Evolutionary conservation across 345 rosid species (phyloP), one percentile per base, ranked within the genome.

Genomic region (Raphanus raphanistrum): DNA sequence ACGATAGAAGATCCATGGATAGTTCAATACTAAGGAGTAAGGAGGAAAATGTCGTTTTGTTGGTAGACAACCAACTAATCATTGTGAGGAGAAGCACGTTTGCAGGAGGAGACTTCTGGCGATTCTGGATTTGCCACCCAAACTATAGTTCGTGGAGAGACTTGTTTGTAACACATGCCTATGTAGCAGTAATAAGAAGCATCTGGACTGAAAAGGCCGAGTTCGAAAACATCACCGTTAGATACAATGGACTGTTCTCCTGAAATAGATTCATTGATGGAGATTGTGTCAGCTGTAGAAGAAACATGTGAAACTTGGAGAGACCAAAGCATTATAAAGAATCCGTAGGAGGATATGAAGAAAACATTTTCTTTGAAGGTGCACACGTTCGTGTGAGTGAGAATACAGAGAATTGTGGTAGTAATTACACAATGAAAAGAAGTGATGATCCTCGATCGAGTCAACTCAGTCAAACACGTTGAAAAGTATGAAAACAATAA

Each of bases 101-200:
- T 45, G 15, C 54, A 45, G 16, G 16, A 45, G 48, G 9, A 9
- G 48, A 10, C 48, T 41, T 41, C 48, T 41, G 48, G 48, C 54
- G 16, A 65, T 81, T n/a, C 91, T 41, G 48, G 48, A 41, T 41
- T 41, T 41, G 48, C 48, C 13, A 41, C 13, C 48, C 13, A 41
- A 41, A 41, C 48, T 9, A 41, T 41, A 41, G 48, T 41, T 45
- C 52, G 16, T 12, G 16, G 48, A 41, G 48, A 41, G 48, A 41
- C 1, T 11, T 10, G 13, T 41, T 41, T 10, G 13, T 41, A 41
- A 1, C 48, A 41, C 48, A 41, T 41, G 48, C 48, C 48, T 41
- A 10, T 38, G 12, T 38, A 38, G 45, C 10, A 8, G 9, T 35
- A 35, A 35, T 35, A 9, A 38, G 45, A 38, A 38, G 45, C 10